Evolutionary conservation across 139 green algal species (phyloP), one percentile per base, ranked within the genome.

Genomic region (Raphidocelis subcapitata): DNA sequence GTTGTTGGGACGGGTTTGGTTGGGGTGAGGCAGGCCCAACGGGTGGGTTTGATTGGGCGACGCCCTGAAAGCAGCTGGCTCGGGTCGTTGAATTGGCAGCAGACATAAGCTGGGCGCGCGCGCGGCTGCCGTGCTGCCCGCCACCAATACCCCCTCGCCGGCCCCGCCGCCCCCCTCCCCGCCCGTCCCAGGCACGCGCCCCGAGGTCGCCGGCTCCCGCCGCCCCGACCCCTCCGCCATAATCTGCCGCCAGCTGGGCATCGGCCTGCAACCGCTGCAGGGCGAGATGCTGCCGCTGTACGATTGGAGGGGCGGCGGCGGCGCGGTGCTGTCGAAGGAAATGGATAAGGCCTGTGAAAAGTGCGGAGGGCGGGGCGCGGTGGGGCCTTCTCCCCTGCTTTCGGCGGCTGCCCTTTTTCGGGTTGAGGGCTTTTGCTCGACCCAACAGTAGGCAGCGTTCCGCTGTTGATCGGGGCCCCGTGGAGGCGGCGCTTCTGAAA

Each of bases 161-260:
- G 8, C 41, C 8, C 41, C 8, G 41, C 41, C 41, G 8, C 41
- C 8, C 41, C 41, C 12, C 41, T 49, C 41, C 8, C 41, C 8
- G 41, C 41, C 8, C 41, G 41, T 49, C 41, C 41, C 41, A 49
- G 65, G 73, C 64, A 79, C 73, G 10, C 26, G n/a, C 23, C 33
- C 73, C 29, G 56, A 79, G 36, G 15, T 23, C 23, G 3, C 0
- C 3, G 65, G 61, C 20, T 56, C 79, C 18, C 75, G 87, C 24
- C 80, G 74, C 3, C 74, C 83, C 14, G 89, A 94, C 74, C 88
- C 89, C n/a, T 88, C 82, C 14, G 65, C 79, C 14, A 55, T 89
- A 4, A 29, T 94, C 18, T 77, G 68, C 69, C 79, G 62, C 56
- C 88, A 95, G 81, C 68, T 94, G 61, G 88, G 84, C 28, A 62